Percentiles rank a stretch among this genome's conserved stretches.
phyloP scores from a whole-genome alignment of 2,329 filamentous ascomycete species.

The Penicillium sumatraense region DNA sequence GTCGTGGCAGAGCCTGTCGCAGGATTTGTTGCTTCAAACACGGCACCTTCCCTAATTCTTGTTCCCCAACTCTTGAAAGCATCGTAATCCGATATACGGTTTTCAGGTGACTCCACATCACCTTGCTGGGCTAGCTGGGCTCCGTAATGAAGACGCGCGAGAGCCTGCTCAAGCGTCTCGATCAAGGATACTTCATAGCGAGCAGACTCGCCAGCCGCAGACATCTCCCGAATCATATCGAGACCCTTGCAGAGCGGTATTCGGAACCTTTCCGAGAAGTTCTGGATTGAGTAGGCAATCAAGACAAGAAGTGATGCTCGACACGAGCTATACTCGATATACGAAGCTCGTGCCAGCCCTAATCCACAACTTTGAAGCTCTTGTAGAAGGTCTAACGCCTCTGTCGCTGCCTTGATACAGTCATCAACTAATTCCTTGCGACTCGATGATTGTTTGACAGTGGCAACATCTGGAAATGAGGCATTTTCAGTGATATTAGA shows the following conservation, averaged over 20 bases:
- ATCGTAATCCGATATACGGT: conserved; percentile 16
- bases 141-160: conserved; percentile 21
- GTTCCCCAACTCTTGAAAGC: conserved; percentile 26
- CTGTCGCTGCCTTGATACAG: conserved; percentile 32
- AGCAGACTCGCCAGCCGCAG: conserved; percentile 35
- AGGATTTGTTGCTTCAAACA: neutral
- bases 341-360: conserved; percentile 39
- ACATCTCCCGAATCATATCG: conserved; percentile 38
- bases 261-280: conserved; percentile 26
- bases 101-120: neutral
- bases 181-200: conserved; percentile 37
- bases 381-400: conserved; percentile 32
- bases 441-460: neutral
- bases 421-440: conserved; percentile 28
- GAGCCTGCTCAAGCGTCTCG: conserved; percentile 34
- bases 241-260: conserved; percentile 30
- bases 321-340: conserved; percentile 43
- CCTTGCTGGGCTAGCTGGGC: neutral
- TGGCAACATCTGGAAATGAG: neutral
- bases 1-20: neutral
- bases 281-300: conserved; percentile 38
- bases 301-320: conserved; percentile 39
- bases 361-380: conserved; percentile 24
- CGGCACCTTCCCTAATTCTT: conserved; percentile 5
- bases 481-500: neutral